Evolutionary conservation across 805 yeast species (phyloP).

Genomic region (Clavispora carvajalis): DNA sequence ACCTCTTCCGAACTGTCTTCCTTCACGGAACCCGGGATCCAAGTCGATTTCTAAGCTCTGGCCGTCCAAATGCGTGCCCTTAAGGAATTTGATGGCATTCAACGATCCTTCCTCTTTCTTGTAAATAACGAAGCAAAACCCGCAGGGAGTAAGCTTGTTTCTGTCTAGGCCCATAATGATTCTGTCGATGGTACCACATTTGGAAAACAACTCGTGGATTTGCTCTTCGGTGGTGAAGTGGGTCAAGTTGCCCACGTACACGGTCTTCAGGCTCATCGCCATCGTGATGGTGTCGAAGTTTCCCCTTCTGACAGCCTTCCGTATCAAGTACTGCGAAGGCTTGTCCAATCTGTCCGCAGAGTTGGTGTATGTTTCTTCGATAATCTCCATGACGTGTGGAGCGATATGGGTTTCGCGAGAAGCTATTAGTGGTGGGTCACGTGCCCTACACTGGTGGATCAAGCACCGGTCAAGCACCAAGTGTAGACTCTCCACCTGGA

Average conservation of each 20-base stretch:
- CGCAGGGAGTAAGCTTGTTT: constrained; percentile 88
- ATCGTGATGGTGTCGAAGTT: constrained; percentile 57
- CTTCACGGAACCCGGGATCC: constrained; percentile 94
- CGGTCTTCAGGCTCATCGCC: constrained; percentile 64
- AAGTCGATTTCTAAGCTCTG: constrained; percentile 78
- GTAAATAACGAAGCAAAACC: constrained; percentile 90
- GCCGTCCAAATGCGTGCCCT: constrained; percentile 81
- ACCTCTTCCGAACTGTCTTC: constrained; percentile 95
- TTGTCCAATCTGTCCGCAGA: constrained; percentile 65
- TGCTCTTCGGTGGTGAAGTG: constrained; percentile 95
- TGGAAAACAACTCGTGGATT: constrained; percentile 77
- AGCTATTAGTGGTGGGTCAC: neutral
- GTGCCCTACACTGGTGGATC: no score
- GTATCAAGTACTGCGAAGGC: constrained; percentile 64
- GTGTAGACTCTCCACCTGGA: no score
- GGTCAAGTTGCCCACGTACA: constrained; percentile 87
- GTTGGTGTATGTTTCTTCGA: constrained; percentile 47
- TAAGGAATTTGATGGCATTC: constrained; percentile 75
- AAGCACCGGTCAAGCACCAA: no score
- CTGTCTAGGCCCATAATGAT: constrained; percentile 95
- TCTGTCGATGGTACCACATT: constrained; percentile 71
- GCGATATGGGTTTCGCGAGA: neutral
- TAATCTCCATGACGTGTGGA: constrained; percentile 26
- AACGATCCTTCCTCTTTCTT: constrained; percentile 64
- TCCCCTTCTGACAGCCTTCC: constrained; percentile 54